Base-by-base conservation (phyloP, 148 eudicot genomes). In the Vaccinium darrowii region DNA sequence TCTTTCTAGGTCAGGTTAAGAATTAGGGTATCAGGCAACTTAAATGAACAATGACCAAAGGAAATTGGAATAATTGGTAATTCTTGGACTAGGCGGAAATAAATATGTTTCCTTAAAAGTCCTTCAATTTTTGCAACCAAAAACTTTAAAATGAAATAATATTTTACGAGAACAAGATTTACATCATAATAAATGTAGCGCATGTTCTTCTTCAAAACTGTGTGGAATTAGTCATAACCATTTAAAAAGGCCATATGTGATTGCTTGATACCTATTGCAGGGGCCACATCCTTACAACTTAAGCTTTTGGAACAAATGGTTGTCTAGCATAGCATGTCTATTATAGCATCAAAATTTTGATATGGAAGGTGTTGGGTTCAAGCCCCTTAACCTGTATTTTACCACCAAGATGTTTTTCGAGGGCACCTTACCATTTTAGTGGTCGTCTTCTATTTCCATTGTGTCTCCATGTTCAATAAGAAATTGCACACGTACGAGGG, bases 301-400 rank as follows among this genome's bases (percentile, higher is more conserved):
- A 25, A 67, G 36, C 73, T 67, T 67, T 67, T 67, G 73, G 36
- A 67, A 67, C 73, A 67, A 67, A 25, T 67, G 73, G 16, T 67
- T 67, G 73, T 67, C 15, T 27, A n/a, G 73, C 33, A 12, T 67
- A 67, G 47, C 47, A 5, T 43, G 6, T 43, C 47, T 43, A 43
- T 43, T 43, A 43, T 43, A 43, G 73, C 33, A 67, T 67, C 36
- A 2, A 25, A 67, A 7, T 10, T 11, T 67, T 67, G 33, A 67
- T 25, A 25, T 25, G 36, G 7, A 25, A 23, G 36, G 36, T 11
- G 12, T 25, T 25, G 33, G 73, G 73, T 67, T 67, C 36, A 67
- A 27, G 36, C 4, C 73, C 36, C 30, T n/a, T n/a, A 14, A 67
- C 36, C 25, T 67, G 14, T 67, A 12, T 67, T 25, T 67, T 27